Base-by-base conservation (phyloP, 352 stramenopile genomes). In the Phytophthora agathidicida region DNA sequence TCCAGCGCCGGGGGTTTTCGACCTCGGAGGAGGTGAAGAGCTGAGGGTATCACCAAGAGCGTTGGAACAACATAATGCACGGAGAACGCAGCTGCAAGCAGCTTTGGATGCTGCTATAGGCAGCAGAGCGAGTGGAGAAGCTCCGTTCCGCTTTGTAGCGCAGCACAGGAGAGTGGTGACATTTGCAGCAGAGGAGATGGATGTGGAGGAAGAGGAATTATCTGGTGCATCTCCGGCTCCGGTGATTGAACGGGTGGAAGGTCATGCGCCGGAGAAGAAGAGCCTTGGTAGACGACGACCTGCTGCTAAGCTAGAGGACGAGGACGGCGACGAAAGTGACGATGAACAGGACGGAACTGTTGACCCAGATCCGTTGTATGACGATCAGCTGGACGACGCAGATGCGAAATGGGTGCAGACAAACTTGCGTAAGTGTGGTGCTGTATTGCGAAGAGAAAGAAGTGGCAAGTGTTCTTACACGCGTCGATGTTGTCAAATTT, bases 361-460 rank as follows among this genome's bases (percentile, higher is more conserved):
- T 14, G 71, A 86, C 30, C 53, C 63, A 0, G 83, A 92, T 62
- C 71, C 67, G 33, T 63, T 92, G 38, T 92, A 90, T 52, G 83
- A 87, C 39, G 78, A 88, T 10, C 58, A 68, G 14, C 49, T 82
- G 19, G 83, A 92, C 36, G 80, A 88, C 30, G 75, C 60, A 13
- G 80, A 92, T 28, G 77, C 86, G 69, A 74, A 88, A 11, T 92
- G 80, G 80, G 80, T 92, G 26, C 66, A 85, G 31, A 70, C 39
- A n/a, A 81, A 89, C 23, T 63, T 89, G n/a, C 62, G 82, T 87
- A 61, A 42, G 74, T 68, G 14, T 10, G 20, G 6, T 10, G 20
- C 5, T 45, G 11, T 23, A 10, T n/a, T 26, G 17, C 39, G 23
- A 43, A 37, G 19, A n/a, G 20, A 16, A 20, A 22, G n/a, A 13